Base-by-base conservation (phyloP, 1,139 yeast genomes). In the Torulaspora pretoriensis region DNA sequence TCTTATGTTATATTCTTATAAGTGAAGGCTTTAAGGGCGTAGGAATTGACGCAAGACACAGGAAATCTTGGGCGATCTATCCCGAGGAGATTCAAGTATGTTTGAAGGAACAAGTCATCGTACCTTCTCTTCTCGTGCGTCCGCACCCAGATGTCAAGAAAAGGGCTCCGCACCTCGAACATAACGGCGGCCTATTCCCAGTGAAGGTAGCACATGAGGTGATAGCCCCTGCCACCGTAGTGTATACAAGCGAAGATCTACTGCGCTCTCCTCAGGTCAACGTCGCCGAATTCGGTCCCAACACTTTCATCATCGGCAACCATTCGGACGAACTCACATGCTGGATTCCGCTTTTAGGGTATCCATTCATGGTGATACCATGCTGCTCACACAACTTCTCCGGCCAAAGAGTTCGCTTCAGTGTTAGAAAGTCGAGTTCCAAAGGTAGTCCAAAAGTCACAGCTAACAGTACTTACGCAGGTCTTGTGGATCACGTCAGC, bases 291-390 rank as follows among this genome's bases (percentile, higher is more conserved):
- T 83, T 84, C 50, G 81, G 85, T 0, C 61, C 68, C 22, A 77
- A 83, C 54, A 82, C 95, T 0, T 92, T 92, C 58, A 68, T 90
- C 33, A 89, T 92, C 42, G 98, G 97, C 1, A 92, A 92, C 61
- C 98, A 92, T 60, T 86, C 96, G 0, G 98, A 92, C 63, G 97
- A 92, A 61, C 72, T 92, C 47, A 90, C 97, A 0, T 86, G 96
- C 53, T 92, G 97, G 97, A 81, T 90, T 24, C 98, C 98, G 1
- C 67, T 92, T 9, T 68, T 92, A 13, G 94, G 90, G 0, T 78
- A 74, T 53, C 96, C 97, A 2, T 92, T 88, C 60, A 72, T 90
- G 69, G 96, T 89, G 6, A 86, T 92, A 33, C 97, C 98, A 2
- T 92, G 98, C 63, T 92, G 98, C 63, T 88, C 97, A 0, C 96